A percentile compares a stretch with the other conserved stretches of the same genome.
Evolutionary conservation across 106 monocot species (phyloP).

Genomic region (Agapanthus africanus): DNA sequence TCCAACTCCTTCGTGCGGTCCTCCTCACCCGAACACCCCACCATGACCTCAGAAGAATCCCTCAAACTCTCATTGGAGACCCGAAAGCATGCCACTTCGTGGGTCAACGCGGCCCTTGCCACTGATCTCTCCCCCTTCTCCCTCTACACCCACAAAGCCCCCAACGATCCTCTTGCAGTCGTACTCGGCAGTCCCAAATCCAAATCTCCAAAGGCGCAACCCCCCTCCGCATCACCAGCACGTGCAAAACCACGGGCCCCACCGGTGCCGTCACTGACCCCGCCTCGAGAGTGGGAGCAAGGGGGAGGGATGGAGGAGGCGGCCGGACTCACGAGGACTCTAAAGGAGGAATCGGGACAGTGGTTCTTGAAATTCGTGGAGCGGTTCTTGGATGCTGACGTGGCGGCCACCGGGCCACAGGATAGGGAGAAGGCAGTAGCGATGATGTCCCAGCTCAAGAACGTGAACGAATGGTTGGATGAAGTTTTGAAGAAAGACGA

Average conservation of each 20-base stretch:
- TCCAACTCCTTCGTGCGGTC: slow-evolving; percentile 31
- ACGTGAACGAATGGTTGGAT: slow-evolving; percentile 91
- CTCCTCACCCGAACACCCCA: slow-evolving; percentile 19
- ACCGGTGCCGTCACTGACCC: slow-evolving; percentile 11
- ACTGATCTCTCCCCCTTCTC: slow-evolving; percentile 50
- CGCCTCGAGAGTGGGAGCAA: slow-evolving; percentile 37
- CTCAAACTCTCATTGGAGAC: slow-evolving; percentile 28
- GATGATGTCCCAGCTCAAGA: slow-evolving; percentile 87
- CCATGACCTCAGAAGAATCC: slow-evolving; percentile 25
- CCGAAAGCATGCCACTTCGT: slow-evolving; percentile 19
- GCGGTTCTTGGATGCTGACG: slow-evolving; percentile 68
- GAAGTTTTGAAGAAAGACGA: slow-evolving; percentile 5
- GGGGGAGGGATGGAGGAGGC: slow-evolving; percentile 62
- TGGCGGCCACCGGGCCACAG: slow-evolving; percentile 25
- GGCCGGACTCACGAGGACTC: slow-evolving; percentile 38
- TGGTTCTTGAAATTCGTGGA: slow-evolving; percentile 93
- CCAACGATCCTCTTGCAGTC: background rate
- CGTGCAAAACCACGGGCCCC: slow-evolving; percentile 1
- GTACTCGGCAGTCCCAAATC: slow-evolving; percentile 39
- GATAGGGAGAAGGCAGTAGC: slow-evolving; percentile 41
- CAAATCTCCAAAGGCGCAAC: background rate
- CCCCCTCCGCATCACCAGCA: background rate
- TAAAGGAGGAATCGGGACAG: slow-evolving; percentile 43
- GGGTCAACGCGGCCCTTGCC: slow-evolving; percentile 50
- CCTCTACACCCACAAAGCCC: slow-evolving; percentile 25